Evolutionary conservation across 306 rosid species (phyloP), one percentile per base, ranked within the genome.

Genomic region (Inga laurina): DNA sequence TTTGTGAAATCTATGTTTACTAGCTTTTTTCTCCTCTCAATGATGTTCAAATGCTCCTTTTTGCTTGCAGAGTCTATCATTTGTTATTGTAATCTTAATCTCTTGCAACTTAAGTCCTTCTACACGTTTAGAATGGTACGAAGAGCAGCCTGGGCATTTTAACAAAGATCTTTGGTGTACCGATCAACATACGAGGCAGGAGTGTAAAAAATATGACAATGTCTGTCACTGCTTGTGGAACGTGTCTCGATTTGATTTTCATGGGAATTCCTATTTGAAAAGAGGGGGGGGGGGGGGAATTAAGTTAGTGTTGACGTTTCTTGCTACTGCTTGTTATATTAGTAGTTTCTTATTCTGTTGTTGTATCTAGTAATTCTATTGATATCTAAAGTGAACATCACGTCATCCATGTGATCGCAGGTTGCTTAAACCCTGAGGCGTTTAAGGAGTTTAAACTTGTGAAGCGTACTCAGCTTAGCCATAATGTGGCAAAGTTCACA

Each of bases 401-500:
- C 78, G 34, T 78, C 13, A 21, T 83, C 30, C 75, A 78, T 19
- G 8, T 84, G 61, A 79, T 79, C 79, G 71, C 77, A 96, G 99
- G 82, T 77, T 76, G 75, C 94, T 87, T 97, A 82, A 88, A 97
- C 85, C 93, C 98, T 7, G 91, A 91, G 62, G 86, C 62, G 37
- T 97, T 91, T 89, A 92, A 79, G 91, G 87, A 87, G 69, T 96
- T 91, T 82, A 96, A 94, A 86, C 97, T 94, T 82, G 91, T 88
- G 71, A 92, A 91, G 89, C 93, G 92, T 27, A 41, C 78, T 11
- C 97, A 92, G 72, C 86, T 97, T 88, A 94, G 99, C 92, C 99
- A 97, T 85, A 94, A 97, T 88, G 99, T 94, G 73, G 99, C 99
- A 10, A 94, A 92, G 86, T 97, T 97, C 89, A 94, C 74, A 67